Evolutionary conservation across 2,329 filamentous ascomycete genomes (phyloP).

Genomic region (Cephalotrichum gorgonifer): DNA sequence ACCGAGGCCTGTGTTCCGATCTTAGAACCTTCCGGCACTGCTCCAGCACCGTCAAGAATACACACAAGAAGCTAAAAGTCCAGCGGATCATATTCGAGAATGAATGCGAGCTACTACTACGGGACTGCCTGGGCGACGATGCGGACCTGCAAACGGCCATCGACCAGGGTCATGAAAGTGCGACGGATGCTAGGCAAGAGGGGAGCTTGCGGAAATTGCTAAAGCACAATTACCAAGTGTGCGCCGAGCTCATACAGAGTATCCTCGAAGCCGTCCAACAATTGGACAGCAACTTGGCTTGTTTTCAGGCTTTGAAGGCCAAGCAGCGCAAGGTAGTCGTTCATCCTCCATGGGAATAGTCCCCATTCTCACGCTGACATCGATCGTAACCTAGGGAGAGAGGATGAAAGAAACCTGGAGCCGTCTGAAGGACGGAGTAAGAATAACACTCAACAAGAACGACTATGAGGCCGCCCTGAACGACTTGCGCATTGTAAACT

Average conservation of each 20-base stretch:
- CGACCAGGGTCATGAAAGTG: neutral
- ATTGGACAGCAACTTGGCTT: neutral
- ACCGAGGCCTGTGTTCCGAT: conserved; percentile 2
- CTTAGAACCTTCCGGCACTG: conserved; percentile 5
- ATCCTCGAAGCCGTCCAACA: neutral
- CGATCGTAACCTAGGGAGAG: neutral
- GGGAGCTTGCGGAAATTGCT: neutral
- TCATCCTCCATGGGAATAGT: neutral
- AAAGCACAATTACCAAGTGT: conserved; percentile 2
- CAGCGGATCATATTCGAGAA: conserved; percentile 5
- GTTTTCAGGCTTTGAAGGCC: neutral
- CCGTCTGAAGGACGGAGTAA: conserved; percentile 1
- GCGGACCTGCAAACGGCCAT: neutral
- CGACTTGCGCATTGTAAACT: neutral
- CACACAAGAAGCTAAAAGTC: neutral
- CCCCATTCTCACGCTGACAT: neutral
- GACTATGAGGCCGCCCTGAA: neutral
- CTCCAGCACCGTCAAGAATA: conserved; percentile 1
- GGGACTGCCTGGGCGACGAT: neutral
- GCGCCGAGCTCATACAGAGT: neutral
- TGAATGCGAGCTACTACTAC: conserved; percentile 5
- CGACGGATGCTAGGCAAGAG: neutral
- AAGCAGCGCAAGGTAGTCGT: neutral
- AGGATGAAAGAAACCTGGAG: neutral
- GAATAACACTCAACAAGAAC: neutral